A percentile compares a stretch with the other conserved stretches of the same genome.
phyloP scores from a whole-genome alignment of 345 rosid genomes.

The Triadica sebifera region DNA sequence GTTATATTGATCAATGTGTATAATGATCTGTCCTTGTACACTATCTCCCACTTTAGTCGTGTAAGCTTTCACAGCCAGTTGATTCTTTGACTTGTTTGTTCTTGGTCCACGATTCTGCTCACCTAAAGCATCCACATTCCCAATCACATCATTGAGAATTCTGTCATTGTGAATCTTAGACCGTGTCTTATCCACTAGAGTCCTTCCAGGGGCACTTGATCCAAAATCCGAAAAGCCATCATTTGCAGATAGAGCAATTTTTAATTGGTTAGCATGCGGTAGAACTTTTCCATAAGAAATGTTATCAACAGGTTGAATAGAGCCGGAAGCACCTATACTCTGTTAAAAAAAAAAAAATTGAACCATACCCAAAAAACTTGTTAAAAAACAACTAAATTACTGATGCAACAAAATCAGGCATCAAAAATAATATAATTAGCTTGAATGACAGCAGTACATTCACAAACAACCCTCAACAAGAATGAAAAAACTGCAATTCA shows the following conservation, averaged over 20 bases:
- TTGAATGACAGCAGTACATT: background rate
- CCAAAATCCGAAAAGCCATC: conserved; percentile 47
- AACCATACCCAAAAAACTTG: background rate
- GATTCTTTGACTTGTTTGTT: conserved; percentile 49
- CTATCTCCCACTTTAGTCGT: conserved; percentile 54
- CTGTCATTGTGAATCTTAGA: conserved; percentile 45
- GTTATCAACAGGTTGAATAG: conserved; percentile 39
- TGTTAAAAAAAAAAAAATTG: conserved; percentile 25
- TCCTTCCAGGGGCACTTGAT: conserved; percentile 36
- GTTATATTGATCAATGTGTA: conserved; percentile 66
- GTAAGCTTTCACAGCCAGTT: conserved; percentile 57
- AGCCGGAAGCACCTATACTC: conserved; percentile 57
- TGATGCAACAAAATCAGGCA: background rate
- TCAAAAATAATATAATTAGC: background rate
- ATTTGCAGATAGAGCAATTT: conserved; percentile 35
- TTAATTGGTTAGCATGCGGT: conserved; percentile 42
- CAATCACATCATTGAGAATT: conserved; percentile 33
- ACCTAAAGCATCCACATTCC: conserved; percentile 36
- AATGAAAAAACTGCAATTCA: background rate
- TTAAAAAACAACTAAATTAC: background rate
- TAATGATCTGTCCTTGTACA: conserved; percentile 58
- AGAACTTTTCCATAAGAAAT: conserved; percentile 46
- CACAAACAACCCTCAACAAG: background rate
- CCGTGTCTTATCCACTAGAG: conserved; percentile 42
- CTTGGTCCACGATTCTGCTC: conserved; percentile 73